Base-by-base conservation (phyloP, 257 asterid genomes). In the Petunia axillaris region DNA sequence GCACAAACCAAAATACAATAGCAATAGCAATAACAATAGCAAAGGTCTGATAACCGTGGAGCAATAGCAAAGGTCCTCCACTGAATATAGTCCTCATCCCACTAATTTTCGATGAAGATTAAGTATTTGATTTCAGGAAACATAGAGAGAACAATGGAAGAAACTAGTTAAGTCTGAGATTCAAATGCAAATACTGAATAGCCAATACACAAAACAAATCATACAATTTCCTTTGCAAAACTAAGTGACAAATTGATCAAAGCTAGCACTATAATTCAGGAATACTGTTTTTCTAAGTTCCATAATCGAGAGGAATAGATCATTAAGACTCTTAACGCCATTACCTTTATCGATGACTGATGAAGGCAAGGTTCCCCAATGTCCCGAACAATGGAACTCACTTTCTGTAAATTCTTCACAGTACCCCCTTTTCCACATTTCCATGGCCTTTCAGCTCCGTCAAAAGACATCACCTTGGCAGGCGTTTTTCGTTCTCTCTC, bases 281-380 rank as follows among this genome's bases (percentile, higher is more conserved):
- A 16, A 38, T 4, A 64, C 46, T 48, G 8, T 13, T 41, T 78
- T 41, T 78, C 41, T 43, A 52, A 64, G 16, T 15, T 4, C 13
- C 39, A 15, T 65, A 58, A 15, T 41, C 43, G 52, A 62, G 76
- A 60, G 78, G 5, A 80, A 79, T 15, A 77, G 68, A 50, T 79
- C 71, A 25, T 16, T 41, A 81, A 85, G 91, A 87, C 73, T 80
- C 94, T 87, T 93, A 88, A 91, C 75, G 94, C 83, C 81, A 84
- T 85, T 89, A 94, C 98, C 95, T 94, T 93, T 88, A 93, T 84
- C 46, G 97, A 93, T 66, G 97, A 87, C 57, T 91, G 99, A 84
- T 90, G 91, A 85, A 95, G 94, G 84, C 99, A 95, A 81, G 98
- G 98, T 81, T 95, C 98, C 86, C 99, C 96, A 84, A 95, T 91